Conservation (phyloP, 176 grass and related monocot species). For the Saccharum officinarum region DNA sequence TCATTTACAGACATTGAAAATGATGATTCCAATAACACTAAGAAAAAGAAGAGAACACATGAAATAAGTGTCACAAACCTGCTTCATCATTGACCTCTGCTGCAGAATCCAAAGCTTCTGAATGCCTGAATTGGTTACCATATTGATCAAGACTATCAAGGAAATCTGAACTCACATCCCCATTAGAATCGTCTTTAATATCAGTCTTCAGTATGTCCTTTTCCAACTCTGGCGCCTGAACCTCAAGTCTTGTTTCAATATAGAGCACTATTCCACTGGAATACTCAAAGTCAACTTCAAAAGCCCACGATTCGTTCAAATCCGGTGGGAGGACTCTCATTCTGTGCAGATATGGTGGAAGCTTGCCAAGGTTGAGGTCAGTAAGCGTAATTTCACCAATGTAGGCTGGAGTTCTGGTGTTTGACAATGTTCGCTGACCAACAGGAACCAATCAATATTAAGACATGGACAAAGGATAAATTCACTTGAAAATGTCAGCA, state of each 20-base stretch:
- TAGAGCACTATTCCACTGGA: constrained; percentile 53
- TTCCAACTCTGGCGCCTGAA: constrained; percentile 63
- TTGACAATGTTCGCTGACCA: constrained; percentile 62
- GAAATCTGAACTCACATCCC: constrained; percentile 52
- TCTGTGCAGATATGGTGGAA: constrained; percentile 70
- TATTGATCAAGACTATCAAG: constrained; percentile 70
- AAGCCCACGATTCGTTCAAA: constrained; percentile 60
- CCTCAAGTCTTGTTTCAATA: constrained; percentile 71
- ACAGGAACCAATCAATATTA: constrained; percentile 18
- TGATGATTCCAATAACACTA: not conserved
- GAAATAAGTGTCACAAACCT: constrained; percentile 37
- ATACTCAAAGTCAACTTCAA: constrained; percentile 82
- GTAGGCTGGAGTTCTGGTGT: constrained; percentile 63
- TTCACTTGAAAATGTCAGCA: constrained; percentile 18
- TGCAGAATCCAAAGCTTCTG: constrained; percentile 36
- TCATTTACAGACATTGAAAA: not conserved
- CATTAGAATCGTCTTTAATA: constrained; percentile 42
- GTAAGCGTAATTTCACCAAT: constrained; percentile 71
- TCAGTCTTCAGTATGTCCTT: constrained; percentile 64
- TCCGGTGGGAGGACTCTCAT: constrained; percentile 57
- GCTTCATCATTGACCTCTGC: constrained; percentile 44
- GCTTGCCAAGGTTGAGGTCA: constrained; percentile 53
- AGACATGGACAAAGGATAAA: constrained; percentile 11
- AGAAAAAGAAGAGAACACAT: not conserved
- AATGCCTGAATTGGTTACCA: constrained; percentile 48